Percentiles rank a stretch among this genome's conserved stretches.
phyloP scores from a whole-genome alignment of 163 green algal genomes.

The Scenedesmus sp. region DNA sequence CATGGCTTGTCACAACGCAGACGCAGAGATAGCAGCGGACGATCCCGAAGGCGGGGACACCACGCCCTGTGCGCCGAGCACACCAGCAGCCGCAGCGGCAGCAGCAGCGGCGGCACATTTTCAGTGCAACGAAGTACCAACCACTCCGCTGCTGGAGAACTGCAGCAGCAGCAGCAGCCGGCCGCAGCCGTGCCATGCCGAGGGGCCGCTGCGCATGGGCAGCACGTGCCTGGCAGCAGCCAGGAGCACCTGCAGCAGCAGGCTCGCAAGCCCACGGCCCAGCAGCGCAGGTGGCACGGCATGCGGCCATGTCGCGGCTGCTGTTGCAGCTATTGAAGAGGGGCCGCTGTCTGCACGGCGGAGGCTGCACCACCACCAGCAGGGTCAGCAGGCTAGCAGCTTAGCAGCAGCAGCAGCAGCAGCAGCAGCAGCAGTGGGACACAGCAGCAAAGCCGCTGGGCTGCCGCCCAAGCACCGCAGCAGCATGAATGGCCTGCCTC shows the following conservation, averaged over 20 bases:
- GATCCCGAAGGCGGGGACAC: neutral
- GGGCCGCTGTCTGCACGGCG: constrained; percentile 8
- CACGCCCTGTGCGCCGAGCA: neutral
- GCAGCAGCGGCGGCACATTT: neutral
- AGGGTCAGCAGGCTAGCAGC: neutral
- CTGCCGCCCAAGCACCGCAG: constrained; percentile 30
- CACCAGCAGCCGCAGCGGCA: no score
- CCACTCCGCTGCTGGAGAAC: neutral
- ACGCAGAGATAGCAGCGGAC: neutral
- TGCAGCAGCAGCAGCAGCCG: constrained; percentile 26
- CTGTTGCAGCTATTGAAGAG: constrained; percentile 4
- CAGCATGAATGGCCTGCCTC: neutral
- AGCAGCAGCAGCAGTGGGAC: neutral
- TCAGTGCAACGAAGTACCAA: neutral
- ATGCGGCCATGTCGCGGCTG: neutral
- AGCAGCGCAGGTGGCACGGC: constrained; percentile 18
- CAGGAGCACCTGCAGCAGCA: neutral
- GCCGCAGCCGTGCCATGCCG: neutral
- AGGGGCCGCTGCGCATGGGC: neutral
- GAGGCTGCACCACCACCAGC: constrained; percentile 23
- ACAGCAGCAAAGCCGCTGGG: neutral
- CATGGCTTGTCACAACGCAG: neutral
- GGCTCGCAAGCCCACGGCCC: neutral
- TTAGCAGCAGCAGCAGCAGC: no score
- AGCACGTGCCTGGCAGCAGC: neutral